Conservation (phyloP, 345 rosid genomes). For the Camelina sativa region DNA sequence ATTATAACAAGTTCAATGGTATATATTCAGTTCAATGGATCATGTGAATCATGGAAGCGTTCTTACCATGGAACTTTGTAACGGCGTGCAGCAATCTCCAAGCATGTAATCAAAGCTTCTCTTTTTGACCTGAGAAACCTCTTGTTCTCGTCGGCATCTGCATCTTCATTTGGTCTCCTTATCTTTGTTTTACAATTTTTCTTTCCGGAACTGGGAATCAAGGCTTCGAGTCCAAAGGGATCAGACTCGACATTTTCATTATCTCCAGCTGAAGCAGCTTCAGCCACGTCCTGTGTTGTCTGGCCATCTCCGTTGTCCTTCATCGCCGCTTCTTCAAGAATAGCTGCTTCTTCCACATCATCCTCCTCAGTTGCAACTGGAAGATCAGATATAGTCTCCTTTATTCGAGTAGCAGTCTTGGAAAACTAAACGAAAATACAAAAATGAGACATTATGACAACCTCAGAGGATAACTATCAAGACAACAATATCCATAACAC, state of each 20-base stretch:
- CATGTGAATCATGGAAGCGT: conserved; percentile 5
- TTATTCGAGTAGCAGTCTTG: conserved; percentile 65
- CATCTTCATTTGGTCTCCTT: conserved; percentile 58
- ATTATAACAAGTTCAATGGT: conserved; percentile 14
- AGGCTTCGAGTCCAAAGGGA: conserved; percentile 92
- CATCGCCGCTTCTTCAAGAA: conserved; percentile 55
- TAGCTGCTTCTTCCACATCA: conserved; percentile 77
- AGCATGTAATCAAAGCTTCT: conserved; percentile 80
- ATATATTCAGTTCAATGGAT: background rate
- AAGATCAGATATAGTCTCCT: conserved; percentile 69
- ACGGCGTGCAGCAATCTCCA: conserved; percentile 92
- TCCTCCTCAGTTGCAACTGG: conserved; percentile 79
- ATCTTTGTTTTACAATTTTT: conserved; percentile 64
- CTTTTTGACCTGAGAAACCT: conserved; percentile 74
- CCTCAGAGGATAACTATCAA: conserved; percentile 20
- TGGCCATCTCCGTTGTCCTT: conserved; percentile 43
- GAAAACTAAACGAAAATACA: conserved; percentile 61
- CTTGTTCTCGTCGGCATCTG: conserved; percentile 58
- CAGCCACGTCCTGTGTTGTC: conserved; percentile 41
- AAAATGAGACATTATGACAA: conserved; percentile 9
- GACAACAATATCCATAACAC: conserved; percentile 24
- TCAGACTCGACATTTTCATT: conserved; percentile 63
- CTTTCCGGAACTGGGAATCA: conserved; percentile 59
- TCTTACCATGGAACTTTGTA: conserved; percentile 83
- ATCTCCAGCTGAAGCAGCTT: conserved; percentile 47